phyloP scores from a whole-genome alignment of 2,329 filamentous ascomycete genomes.

The Ilyonectria sp. region DNA sequence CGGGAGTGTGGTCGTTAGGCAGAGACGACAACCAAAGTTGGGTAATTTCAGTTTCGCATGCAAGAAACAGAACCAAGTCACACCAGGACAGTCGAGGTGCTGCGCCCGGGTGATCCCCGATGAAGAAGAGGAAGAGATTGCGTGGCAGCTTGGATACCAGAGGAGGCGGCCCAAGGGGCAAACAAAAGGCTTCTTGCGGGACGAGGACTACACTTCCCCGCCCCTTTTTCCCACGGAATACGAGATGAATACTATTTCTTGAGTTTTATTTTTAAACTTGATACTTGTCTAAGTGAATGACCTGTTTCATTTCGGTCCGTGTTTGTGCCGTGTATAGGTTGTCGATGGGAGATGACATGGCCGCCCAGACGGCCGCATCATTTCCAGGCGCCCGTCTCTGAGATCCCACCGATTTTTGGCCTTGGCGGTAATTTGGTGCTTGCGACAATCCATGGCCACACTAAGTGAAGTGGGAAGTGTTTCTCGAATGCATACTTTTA shows the following conservation, averaged over 20 bases:
- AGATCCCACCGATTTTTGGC: not conserved
- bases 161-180: slow-evolving; percentile 16
- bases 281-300: slow-evolving; percentile 14
- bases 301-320: slow-evolving; percentile 15
- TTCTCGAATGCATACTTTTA: not conserved
- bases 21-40: slow-evolving; percentile 20
- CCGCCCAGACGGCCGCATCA: slow-evolving; percentile 27
- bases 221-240: slow-evolving; percentile 41
- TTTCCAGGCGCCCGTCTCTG: slow-evolving; percentile 27
- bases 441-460: not conserved
- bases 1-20: not conserved
- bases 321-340: not conserved
- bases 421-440: not conserved
- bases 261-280: slow-evolving; percentile 28
- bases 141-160: slow-evolving; percentile 28
- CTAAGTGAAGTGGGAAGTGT: not conserved
- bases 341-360: slow-evolving; percentile 22
- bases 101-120: slow-evolving; percentile 5
- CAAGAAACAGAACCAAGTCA: slow-evolving; percentile 12
- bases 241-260: slow-evolving; percentile 46
- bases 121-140: slow-evolving; percentile 20
- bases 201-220: slow-evolving; percentile 32
- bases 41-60: slow-evolving; percentile 23
- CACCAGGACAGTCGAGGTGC: slow-evolving; percentile 8
- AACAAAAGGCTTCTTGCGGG: slow-evolving; percentile 26